These are phyloP conservation scores for Pythium guiyangense DNA, from an alignment of 352 stramenopile species.

Conservation along the genomic window DNA sequence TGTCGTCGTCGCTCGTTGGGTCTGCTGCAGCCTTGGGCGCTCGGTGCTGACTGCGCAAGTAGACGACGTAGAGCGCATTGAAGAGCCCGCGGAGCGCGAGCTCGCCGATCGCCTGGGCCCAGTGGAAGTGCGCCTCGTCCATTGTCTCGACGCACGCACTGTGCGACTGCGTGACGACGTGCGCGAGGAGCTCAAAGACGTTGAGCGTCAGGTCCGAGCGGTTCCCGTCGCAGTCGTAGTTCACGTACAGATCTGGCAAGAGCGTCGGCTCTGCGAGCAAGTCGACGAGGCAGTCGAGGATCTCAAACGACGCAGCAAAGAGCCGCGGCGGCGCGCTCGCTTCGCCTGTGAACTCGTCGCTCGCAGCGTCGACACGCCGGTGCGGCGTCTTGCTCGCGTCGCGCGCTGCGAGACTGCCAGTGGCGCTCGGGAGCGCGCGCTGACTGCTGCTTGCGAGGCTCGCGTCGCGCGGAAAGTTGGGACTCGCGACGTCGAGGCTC, in stretches of 20 bases:
- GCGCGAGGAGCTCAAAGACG: conserved; percentile 93
- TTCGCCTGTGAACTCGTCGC: conserved; percentile 63
- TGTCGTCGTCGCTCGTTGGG: conserved; percentile 14
- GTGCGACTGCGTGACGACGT: conserved; percentile 62
- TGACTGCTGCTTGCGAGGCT: conserved; percentile 19
- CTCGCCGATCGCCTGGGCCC: conserved; percentile 63
- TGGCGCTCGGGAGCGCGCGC: background rate
- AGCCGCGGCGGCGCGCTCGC: conserved; percentile 44
- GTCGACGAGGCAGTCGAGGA: conserved; percentile 93
- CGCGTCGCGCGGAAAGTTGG: conserved; percentile 26
- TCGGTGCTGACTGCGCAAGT: conserved; percentile 40
- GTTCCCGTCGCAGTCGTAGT: conserved; percentile 99
- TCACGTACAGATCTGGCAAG: conserved; percentile 97
- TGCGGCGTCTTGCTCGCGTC: background rate
- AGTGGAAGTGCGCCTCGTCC: conserved; percentile 68
- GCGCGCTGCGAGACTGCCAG: background rate
- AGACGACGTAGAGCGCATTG: conserved; percentile 72
- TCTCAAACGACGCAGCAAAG: conserved; percentile 66
- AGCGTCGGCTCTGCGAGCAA: conserved; percentile 94
- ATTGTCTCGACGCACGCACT: conserved; percentile 64
- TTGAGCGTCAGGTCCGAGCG: conserved; percentile 90
- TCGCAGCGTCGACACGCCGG: conserved; percentile 35
- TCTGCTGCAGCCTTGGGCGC: conserved; percentile 9
- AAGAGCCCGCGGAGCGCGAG: conserved; percentile 64
- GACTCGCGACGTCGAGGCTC: conserved; percentile 57